Percentiles rank a stretch among this genome's conserved stretches.
Conservation (phyloP, 2,329 filamentous ascomycete species). For the Epichloe aotearoae region DNA sequence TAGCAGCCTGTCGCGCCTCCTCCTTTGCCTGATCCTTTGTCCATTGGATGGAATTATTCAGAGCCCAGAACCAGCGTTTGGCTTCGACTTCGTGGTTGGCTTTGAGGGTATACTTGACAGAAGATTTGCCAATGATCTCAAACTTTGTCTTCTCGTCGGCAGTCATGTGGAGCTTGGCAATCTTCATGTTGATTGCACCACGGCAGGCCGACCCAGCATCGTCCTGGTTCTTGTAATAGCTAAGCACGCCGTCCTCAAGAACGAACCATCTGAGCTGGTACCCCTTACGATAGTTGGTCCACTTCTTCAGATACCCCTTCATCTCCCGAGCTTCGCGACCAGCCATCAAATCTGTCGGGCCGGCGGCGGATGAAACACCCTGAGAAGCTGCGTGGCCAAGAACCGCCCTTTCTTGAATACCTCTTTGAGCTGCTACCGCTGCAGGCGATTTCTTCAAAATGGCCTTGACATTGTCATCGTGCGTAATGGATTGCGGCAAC, state of each 20-base stretch:
- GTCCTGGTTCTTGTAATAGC: conserved; percentile 98
- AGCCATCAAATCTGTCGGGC: conserved; percentile 47
- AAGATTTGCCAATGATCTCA: conserved; percentile 95
- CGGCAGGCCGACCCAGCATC: conserved; percentile 92
- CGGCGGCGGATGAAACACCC: conserved; percentile 33
- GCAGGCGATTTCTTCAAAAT: conserved; percentile 92
- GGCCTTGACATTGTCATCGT: conserved; percentile 76
- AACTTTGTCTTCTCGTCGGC: conserved; percentile 95
- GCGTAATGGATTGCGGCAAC: conserved; percentile 89
- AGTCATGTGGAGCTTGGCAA: conserved; percentile 90
- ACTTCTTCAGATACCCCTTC: conserved; percentile 98
- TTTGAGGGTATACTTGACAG: conserved; percentile 95
- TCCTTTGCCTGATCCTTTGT: conserved; percentile 93
- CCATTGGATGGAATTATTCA: conserved; percentile 98
- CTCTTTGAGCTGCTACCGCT: conserved; percentile 83
- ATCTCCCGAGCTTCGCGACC: conserved; percentile 88
- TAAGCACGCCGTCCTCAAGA: conserved; percentile 89
- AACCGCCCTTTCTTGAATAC: conserved; percentile 94
- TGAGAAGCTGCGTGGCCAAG: conserved; percentile 59
- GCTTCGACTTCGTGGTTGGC: conserved; percentile 97
- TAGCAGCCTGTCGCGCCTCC: conserved; percentile 64
- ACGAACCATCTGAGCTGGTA: conserved; percentile 98
- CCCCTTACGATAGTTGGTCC: conserved; percentile 96
- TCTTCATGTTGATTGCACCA: conserved; percentile 97
- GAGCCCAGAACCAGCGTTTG: conserved; percentile 96